These are phyloP conservation scores for Strobilomyces confusus DNA, from an alignment of 768 basidiomycete genomes.

Conservation along the genomic window DNA sequence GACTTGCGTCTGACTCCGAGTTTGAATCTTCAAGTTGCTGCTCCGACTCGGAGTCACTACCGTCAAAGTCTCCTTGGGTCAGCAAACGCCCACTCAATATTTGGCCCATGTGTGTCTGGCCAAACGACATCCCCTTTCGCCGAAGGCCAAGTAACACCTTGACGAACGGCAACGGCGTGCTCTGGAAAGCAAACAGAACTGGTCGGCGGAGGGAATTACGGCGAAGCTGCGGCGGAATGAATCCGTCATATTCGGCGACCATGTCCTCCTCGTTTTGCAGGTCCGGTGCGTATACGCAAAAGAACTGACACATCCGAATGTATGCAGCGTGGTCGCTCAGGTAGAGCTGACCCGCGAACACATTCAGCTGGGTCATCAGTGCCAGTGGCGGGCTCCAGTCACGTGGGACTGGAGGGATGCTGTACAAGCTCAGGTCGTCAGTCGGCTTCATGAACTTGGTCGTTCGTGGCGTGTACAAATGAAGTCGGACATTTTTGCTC, in stretches of 20 bases:
- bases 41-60: too few relatives aligned
- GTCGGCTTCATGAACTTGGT: not conserved
- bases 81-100: too few relatives aligned
- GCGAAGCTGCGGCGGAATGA: slow-evolving; percentile 11
- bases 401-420: slow-evolving; percentile 18
- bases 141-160: too few relatives aligned
- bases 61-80: too few relatives aligned
- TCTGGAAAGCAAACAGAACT: too few relatives aligned
- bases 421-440: slow-evolving; percentile 6
- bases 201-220: not conserved
- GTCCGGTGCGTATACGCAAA: slow-evolving; percentile 38
- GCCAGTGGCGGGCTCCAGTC: slow-evolving; percentile 12
- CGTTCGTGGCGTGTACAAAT: not conserved
- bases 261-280: slow-evolving; percentile 43
- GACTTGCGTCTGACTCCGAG: too few relatives aligned
- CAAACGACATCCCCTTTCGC: too few relatives aligned
- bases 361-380: slow-evolving; percentile 34
- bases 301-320: slow-evolving; percentile 30
- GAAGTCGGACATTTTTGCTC: not conserved
- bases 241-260: slow-evolving; percentile 15
- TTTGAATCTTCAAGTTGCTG: too few relatives aligned
- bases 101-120: too few relatives aligned
- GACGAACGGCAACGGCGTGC: too few relatives aligned
- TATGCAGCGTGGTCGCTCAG: too few relatives aligned
- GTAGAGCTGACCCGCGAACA: too few relatives aligned